Percentiles rank a stretch among this genome's conserved stretches.
These are phyloP conservation scores for Cynara cardunculus DNA, from an alignment of 129 eudicot species.

Conservation along the genomic window DNA sequence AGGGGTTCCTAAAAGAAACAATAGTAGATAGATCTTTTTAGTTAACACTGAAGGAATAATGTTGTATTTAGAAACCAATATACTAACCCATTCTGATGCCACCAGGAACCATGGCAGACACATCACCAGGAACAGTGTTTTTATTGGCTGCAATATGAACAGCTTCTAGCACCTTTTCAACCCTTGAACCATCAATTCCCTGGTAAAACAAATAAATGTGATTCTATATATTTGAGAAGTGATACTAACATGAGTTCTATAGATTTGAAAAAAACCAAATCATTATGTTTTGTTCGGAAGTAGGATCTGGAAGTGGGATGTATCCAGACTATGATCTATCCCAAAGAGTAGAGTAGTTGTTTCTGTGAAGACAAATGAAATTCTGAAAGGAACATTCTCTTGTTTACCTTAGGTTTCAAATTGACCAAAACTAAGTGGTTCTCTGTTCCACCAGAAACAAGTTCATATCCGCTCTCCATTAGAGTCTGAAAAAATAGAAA, in stretches of 20 bases:
- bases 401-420: constrained; percentile 77
- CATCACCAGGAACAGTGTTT: constrained; percentile 98
- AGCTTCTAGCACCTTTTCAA: constrained; percentile 96
- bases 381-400: neutral
- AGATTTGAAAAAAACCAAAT: neutral
- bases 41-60: neutral
- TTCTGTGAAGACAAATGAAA: neutral
- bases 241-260: neutral
- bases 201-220: constrained; percentile 20
- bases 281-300: neutral
- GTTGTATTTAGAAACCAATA: neutral
- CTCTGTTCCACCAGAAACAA: constrained; percentile 99
- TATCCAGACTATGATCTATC: too few species aligned
- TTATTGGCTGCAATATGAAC: constrained; percentile 98
- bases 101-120: constrained; percentile 99
- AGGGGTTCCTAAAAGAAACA: constrained; percentile 69
- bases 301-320: neutral
- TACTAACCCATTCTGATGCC: constrained; percentile 93
- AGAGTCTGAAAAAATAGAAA: constrained; percentile 56
- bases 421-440: constrained; percentile 95
- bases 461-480: constrained; percentile 72
- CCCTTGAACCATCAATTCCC: constrained; percentile 98
- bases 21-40: neutral
- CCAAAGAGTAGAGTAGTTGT: neutral
- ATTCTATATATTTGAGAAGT: neutral